These are phyloP conservation scores for Puccinia triticina DNA, from an alignment of 1,284 basidiomycete genomes.

Conservation along the genomic window DNA sequence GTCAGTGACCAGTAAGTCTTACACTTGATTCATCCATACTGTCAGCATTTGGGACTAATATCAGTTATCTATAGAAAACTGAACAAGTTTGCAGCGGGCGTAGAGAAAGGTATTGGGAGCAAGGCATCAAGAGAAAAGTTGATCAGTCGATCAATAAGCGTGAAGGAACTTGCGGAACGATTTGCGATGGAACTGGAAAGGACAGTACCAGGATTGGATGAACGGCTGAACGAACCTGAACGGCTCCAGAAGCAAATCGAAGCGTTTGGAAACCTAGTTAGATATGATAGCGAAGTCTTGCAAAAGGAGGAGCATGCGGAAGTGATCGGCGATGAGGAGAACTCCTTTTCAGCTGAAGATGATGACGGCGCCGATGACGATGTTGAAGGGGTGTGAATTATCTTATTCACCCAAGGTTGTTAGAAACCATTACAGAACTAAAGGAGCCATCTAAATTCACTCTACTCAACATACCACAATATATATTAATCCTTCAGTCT, in stretches of 20 bases:
- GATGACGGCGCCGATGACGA: conserved; percentile 9
- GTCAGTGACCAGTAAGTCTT: conserved; percentile 78
- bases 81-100: conserved; percentile 23
- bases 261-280: conserved; percentile 34
- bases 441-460: background rate
- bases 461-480: background rate
- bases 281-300: conserved; percentile 36
- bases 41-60: background rate
- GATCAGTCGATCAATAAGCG: conserved; percentile 6
- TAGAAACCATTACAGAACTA: background rate
- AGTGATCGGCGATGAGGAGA: conserved; percentile 21
- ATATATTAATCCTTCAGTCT: background rate
- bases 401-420: too few relatives aligned
- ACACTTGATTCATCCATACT: conserved; percentile 43
- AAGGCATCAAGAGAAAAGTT: conserved; percentile 30
- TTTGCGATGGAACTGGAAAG: conserved; percentile 23
- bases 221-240: conserved; percentile 9
- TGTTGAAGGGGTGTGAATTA: conserved; percentile 1
- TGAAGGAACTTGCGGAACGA: conserved; percentile 26
- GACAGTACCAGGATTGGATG: conserved; percentile 21
- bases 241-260: conserved; percentile 23
- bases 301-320: conserved; percentile 19
- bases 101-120: conserved; percentile 12
- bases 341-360: background rate
- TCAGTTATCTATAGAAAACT: conserved; percentile 30